Conservation (phyloP, 2,329 filamentous ascomycete genomes). For the Orbilia brochopaga region DNA sequence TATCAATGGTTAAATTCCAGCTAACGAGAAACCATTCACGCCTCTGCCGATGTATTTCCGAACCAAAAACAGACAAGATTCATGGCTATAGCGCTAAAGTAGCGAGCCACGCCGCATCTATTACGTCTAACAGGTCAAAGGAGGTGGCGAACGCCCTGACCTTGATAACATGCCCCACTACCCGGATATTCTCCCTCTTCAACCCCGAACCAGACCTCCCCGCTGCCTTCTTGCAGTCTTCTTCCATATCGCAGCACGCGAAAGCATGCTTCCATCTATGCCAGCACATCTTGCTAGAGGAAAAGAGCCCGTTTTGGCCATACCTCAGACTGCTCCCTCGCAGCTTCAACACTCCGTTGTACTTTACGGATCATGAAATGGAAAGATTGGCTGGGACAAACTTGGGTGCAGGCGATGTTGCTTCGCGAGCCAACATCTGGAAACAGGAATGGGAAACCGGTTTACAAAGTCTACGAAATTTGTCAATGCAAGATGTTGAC, state of each 20-base stretch:
- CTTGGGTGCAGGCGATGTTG: slow-evolving; percentile 49
- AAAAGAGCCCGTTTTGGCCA: slow-evolving; percentile 50
- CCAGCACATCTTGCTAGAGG: slow-evolving; percentile 30
- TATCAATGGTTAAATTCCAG: background rate
- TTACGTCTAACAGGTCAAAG: background rate
- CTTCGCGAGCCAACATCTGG: slow-evolving; percentile 56
- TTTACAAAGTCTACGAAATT: slow-evolving; percentile 55
- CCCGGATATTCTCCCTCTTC: slow-evolving; percentile 36
- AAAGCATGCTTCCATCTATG: slow-evolving; percentile 47
- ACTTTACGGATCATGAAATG: slow-evolving; percentile 52
- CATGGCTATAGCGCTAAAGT: slow-evolving; percentile 28
- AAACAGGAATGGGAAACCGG: slow-evolving; percentile 57
- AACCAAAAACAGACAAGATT: slow-evolving; percentile 8
- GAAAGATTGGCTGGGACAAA: slow-evolving; percentile 54
- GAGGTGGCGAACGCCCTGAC: background rate
- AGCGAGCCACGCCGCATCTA: background rate
- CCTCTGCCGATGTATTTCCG: background rate
- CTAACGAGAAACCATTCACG: background rate
- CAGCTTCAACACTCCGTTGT: slow-evolving; percentile 54
- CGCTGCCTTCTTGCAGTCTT: slow-evolving; percentile 8
- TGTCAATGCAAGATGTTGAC: slow-evolving; percentile 55
- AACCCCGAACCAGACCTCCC: slow-evolving; percentile 31
- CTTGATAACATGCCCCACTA: slow-evolving; percentile 30
- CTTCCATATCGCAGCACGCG: slow-evolving; percentile 30
- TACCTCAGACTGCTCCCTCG: slow-evolving; percentile 54